Conservation (phyloP, 169 alveolate species). For the Amoebophrya sp. region DNA sequence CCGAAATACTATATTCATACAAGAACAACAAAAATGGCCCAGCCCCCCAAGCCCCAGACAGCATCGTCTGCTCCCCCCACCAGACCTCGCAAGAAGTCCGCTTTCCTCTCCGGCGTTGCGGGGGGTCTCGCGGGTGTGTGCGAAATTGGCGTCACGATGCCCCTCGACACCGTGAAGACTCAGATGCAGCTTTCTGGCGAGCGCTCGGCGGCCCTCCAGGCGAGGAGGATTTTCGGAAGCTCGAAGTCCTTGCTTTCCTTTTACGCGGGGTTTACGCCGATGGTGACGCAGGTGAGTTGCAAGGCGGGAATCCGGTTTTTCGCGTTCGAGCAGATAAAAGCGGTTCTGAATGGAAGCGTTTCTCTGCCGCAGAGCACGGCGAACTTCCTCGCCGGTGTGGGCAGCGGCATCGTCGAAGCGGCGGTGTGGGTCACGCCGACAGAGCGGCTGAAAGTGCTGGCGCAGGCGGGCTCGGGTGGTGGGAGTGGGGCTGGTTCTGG, state of each 20-base stretch:
- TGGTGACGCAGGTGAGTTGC: background rate
- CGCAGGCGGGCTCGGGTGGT: background rate
- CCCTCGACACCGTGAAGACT: background rate
- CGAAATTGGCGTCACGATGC: background rate
- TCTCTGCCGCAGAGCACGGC: background rate
- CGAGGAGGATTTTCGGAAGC: too few species aligned
- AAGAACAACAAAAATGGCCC: background rate
- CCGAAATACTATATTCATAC: background rate
- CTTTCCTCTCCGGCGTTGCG: background rate
- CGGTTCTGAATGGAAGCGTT: background rate
- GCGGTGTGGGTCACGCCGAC: constrained; percentile 4
- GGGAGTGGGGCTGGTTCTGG: background rate
- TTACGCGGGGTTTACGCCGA: background rate
- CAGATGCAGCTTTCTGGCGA: background rate
- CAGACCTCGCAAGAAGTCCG: background rate
- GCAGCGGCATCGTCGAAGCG: background rate
- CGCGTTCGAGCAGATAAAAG: background rate
- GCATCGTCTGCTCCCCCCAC: background rate
- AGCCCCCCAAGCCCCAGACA: background rate
- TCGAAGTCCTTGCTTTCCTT: background rate
- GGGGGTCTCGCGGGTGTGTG: background rate
- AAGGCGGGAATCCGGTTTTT: background rate
- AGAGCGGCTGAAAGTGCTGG: background rate
- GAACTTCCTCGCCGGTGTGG: background rate
- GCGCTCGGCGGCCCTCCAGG: too few species aligned